Evolutionary conservation across 2,329 filamentous ascomycete species (phyloP).

Genomic region (Colletotrichum sp.): DNA sequence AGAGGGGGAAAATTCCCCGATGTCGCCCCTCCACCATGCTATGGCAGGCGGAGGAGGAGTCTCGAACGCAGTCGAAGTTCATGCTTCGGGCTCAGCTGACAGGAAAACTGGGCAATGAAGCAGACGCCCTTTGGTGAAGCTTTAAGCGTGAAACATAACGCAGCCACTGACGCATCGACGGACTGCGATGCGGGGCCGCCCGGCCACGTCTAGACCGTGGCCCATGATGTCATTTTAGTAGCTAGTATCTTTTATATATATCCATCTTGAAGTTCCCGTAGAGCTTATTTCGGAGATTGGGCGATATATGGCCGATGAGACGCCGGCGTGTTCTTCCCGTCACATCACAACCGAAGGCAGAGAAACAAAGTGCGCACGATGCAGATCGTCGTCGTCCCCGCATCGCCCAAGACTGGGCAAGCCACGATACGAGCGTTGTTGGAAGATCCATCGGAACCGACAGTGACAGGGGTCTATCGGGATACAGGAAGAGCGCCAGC

Average conservation of each 20-base stretch:
- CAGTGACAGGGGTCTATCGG: conserved; percentile 33
- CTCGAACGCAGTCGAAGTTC: not conserved
- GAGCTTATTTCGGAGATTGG: not conserved
- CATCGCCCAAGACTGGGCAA: conserved; percentile 35
- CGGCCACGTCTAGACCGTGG: not conserved
- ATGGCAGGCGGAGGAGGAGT: not conserved
- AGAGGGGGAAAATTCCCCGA: not conserved
- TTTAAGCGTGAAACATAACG: conserved; percentile 6
- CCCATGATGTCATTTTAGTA: not conserved
- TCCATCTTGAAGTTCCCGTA: not conserved
- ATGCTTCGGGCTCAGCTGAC: not conserved
- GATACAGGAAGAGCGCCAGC: conserved; percentile 30
- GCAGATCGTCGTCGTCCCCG: conserved; percentile 39
- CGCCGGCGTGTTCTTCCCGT: not conserved
- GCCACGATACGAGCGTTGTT: conserved; percentile 33
- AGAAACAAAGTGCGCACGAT: not conserved
- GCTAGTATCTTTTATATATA: not conserved
- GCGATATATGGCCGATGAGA: not conserved
- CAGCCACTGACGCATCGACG: conserved; percentile 11
- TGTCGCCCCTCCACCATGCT: not conserved
- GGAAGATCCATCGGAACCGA: conserved; percentile 18
- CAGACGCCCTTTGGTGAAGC: not conserved
- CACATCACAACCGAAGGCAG: not conserved
- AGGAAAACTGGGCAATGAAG: not conserved
- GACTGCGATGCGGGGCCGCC: not conserved